Evolutionary conservation across 768 basidiomycete species (phyloP).

Genomic region (Suillus ampliporus): DNA sequence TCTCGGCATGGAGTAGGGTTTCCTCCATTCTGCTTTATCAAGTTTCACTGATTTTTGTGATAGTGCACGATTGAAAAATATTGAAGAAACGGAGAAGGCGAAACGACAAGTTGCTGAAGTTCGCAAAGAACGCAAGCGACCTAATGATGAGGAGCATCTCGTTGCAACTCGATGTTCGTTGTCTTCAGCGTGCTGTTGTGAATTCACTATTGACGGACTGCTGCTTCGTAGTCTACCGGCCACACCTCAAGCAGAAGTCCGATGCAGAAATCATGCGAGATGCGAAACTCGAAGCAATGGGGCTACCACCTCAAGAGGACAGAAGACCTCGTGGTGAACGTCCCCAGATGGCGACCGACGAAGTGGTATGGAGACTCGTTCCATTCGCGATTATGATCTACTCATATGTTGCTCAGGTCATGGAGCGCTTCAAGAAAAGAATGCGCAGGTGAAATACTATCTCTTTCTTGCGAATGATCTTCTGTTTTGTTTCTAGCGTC

Average conservation of each 20-base stretch:
- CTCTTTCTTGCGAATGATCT: conserved; percentile 9
- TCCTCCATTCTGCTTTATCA: neutral
- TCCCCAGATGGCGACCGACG: conserved; percentile 88
- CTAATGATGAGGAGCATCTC: conserved; percentile 80
- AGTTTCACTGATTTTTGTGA: neutral
- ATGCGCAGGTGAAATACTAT: conserved; percentile 70
- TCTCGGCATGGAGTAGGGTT: conserved; percentile 94
- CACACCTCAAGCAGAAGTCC: conserved; percentile 80
- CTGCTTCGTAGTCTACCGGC: conserved; percentile 72
- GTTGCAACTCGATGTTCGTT: conserved; percentile 85
- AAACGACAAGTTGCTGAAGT: conserved; percentile 85
- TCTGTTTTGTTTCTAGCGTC: conserved; percentile 2
- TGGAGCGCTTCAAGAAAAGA: conserved; percentile 98
- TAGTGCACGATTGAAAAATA: conserved; percentile 90
- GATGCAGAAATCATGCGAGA: conserved; percentile 89
- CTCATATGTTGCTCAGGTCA: conserved; percentile 57
- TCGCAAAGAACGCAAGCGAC: conserved; percentile 60
- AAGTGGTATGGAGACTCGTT: conserved; percentile 61
- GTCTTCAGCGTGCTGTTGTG: conserved; percentile 13
- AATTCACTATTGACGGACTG: neutral
- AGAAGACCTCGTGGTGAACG: conserved; percentile 54
- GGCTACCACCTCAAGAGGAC: conserved; percentile 56
- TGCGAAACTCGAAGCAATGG: conserved; percentile 88
- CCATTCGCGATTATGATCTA: conserved; percentile 8
- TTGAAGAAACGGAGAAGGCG: conserved; percentile 97